phyloP scores from a whole-genome alignment of 495 filamentous ascomycete genomes.

The Daldinia concentrica region DNA sequence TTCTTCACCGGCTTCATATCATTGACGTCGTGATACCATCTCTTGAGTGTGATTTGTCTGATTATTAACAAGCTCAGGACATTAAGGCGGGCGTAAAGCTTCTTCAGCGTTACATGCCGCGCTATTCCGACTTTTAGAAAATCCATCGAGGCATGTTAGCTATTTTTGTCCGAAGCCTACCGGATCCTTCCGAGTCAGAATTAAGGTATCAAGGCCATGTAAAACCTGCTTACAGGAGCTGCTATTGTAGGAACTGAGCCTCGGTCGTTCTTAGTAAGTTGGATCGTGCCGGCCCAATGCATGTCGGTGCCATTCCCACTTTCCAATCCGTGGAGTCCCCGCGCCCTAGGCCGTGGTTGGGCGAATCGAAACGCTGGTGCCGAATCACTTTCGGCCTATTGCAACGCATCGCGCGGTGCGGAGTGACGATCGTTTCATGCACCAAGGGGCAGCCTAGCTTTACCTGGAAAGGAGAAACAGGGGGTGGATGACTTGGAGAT shows the following conservation, averaged over 20 bases:
- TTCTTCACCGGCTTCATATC: neutral
- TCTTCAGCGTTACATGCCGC: too few relatives aligned
- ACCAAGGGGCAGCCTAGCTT: neutral
- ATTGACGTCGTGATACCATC: neutral
- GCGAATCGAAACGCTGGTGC: neutral
- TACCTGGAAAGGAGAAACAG: neutral
- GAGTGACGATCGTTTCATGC: slow-evolving; percentile 23
- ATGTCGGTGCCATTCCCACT: slow-evolving; percentile 2
- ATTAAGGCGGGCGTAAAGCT: too few relatives aligned
- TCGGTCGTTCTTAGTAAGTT: slow-evolving; percentile 1
- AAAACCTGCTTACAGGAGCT: neutral
- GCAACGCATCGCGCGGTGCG: neutral
- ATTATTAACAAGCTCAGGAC: neutral
- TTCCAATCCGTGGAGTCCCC: slow-evolving; percentile 16
- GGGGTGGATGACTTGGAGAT: neutral
- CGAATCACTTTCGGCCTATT: slow-evolving; percentile 9
- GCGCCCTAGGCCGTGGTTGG: neutral
- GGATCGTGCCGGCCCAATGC: slow-evolving; percentile 10
- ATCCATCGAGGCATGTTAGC: too few relatives aligned
- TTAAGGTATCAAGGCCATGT: neutral
- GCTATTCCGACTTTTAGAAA: too few relatives aligned
- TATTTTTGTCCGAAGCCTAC: too few relatives aligned
- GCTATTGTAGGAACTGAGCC: neutral
- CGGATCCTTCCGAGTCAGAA: neutral
- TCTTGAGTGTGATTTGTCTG: too few relatives aligned